Evolutionary conservation across 2,329 filamentous ascomycete genomes (phyloP).

Genomic region (Nemania serpens): DNA sequence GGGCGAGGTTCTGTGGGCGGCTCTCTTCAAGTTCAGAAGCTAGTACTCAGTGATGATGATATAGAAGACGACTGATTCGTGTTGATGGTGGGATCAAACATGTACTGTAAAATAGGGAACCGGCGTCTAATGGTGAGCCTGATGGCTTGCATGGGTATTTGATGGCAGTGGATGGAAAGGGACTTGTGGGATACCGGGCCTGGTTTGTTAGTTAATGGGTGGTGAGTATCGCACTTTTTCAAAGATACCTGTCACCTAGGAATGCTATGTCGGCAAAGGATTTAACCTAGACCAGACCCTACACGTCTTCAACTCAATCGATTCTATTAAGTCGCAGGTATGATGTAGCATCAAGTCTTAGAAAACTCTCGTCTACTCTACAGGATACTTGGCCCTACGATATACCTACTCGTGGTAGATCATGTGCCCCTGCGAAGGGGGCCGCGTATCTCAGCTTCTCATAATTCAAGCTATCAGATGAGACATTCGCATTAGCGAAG

Average conservation of each 20-base stretch:
- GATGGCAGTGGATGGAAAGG: neutral
- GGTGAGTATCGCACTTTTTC: no score
- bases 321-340: neutral
- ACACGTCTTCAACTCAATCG: neutral
- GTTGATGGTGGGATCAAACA: constrained; percentile 8
- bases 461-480: no score
- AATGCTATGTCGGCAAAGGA: neutral
- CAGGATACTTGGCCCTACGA: no score
- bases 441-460: no score
- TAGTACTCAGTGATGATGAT: constrained; percentile 81
- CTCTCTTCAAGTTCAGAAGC: constrained; percentile 57
- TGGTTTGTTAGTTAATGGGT: constrained; percentile 2
- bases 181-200: neutral
- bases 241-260: neutral
- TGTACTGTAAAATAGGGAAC: neutral
- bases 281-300: neutral
- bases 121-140: neutral
- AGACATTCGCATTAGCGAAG: no score
- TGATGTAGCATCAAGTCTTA: neutral
- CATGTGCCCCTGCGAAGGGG: no score
- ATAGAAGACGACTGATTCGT: constrained; percentile 68
- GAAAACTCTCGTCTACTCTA: no score
- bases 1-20: constrained; percentile 32
- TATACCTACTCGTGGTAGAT: no score
- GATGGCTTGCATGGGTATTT: neutral